Percentiles rank a stretch among this genome's conserved stretches.
These are phyloP conservation scores for Epicoccum sorghinum DNA, from an alignment of 2,329 filamentous ascomycete species.

Conservation along the genomic window DNA sequence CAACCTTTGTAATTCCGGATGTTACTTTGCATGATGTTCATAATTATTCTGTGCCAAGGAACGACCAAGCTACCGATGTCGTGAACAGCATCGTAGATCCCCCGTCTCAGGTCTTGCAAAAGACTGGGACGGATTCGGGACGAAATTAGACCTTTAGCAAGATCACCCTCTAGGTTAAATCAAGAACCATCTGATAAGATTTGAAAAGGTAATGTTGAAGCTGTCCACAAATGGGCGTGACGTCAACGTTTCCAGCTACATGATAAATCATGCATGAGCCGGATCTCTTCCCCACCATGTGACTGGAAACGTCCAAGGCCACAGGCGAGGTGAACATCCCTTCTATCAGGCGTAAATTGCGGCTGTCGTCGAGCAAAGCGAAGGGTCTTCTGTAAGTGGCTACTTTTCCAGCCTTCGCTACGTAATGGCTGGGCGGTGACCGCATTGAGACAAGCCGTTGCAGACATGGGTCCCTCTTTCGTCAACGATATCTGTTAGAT, in stretches of 20 bases:
- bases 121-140: not conserved
- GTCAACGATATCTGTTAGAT: conserved; percentile 4
- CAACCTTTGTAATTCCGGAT: too few relatives aligned
- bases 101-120: not conserved
- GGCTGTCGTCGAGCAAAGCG: not conserved
- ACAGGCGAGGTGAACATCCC: not conserved
- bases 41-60: not conserved
- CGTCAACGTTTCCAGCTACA: not conserved
- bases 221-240: not conserved
- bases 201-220: not conserved
- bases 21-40: too few relatives aligned
- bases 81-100: not conserved
- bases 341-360: not conserved
- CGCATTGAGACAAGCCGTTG: conserved; percentile 2
- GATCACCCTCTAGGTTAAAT: not conserved
- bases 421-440: not conserved
- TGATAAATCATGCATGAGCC: not conserved
- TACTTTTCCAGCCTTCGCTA: too few relatives aligned
- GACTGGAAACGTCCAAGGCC: not conserved
- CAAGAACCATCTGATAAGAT: not conserved
- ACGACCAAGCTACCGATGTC: not conserved
- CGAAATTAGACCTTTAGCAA: not conserved
- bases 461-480: conserved; percentile 4
- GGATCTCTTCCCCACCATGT: not conserved
- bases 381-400: not conserved